Base-by-base conservation (phyloP, 371 early-diverging fungal species). In the Mortierella sp. region DNA sequence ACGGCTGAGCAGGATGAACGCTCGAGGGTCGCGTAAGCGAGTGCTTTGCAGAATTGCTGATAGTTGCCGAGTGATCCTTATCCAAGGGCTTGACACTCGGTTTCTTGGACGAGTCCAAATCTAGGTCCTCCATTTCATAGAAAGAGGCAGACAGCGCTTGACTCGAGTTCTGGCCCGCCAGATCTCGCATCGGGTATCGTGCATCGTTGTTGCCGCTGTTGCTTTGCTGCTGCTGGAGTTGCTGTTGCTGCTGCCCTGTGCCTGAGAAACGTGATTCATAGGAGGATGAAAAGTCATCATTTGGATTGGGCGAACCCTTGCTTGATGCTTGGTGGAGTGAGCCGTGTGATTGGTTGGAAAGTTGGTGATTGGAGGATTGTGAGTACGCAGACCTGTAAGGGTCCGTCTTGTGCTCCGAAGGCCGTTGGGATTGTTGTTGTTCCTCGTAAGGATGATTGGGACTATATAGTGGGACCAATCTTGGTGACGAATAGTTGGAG, bases 381-480 rank as follows among this genome's bases (percentile, higher is more conserved):
- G 69, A 69, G 61, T 64, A 62, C 6, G 76, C 69, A 1, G 76
- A 68, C 41, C 76, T 61, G 23, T 74, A 74, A 18, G 76, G 76
- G 19, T 74, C 76, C 6, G 61, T 61, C 26, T 63, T 73, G 28
- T 57, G 26, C 8, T 61, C 26, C 9, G 63, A 64, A 31, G 68
- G 47, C 14, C 68, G 60, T 24, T 4, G 10, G 8, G 18, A 24
- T 24, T 24, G 48, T 16, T 58, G 52, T 24, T 24, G 48, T 16
- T 58, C 57, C 54, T 64, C 74, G n/a, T 41, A 45, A 39, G 13
- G 12, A 23, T 50, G 38, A 54, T 38, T 27, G 30, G 12, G 21
- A n/a, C 47, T 28, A 21, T 53, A 42, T n/a, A 54, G 43, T 12
- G 65, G 71, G 2, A 60, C 55, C 21, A 71, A 47, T 31, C 71